Evolutionary conservation across 352 stramenopile species (phyloP), one percentile per base, ranked within the genome.

Genomic region (Phytopythium litorale): DNA sequence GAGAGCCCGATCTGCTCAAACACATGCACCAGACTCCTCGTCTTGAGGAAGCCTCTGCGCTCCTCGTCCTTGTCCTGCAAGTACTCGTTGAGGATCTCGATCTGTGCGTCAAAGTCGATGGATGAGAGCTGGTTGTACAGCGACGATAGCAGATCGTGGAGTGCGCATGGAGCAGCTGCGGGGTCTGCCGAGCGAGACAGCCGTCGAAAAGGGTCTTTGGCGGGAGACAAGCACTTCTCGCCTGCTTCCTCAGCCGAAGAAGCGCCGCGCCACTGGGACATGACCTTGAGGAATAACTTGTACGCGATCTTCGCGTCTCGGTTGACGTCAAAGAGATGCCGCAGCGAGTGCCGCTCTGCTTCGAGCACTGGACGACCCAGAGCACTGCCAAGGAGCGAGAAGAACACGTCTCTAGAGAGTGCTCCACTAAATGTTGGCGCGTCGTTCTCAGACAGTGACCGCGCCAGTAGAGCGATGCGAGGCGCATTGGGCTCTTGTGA

Each of bases 241-340:
- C 33, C 19, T 53, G 7, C 12, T 38, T 16, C 18, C 19, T 53
- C 21, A 8, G 12, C 40, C 25, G 40, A 7, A 33, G 37, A 16
- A 13, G 38, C 0, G n/a, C 8, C 16, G 16, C 40, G 65, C 78
- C 76, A 88, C 55, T 89, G 82, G 11, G 78, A 81, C 18, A 91
- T 78, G 1, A 82, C 78, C 57, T 91, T 91, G 21, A 94, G 61
- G 32, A 91, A 91, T 1, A 94, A 65, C 46, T 81, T 84, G 59
- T 82, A 92, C 6, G 85, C 84, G 37, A 94, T 78, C 40, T 67
- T 65, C 3, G 70, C 73, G 52, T 88, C 64, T 0, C 81, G 72
- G 43, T 76, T 73, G 9, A 92, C 77, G 60, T 92, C 83, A 53
- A 94, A 94, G 52, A 94, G 70, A 60, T 87, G 73, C 37, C 78